Base-by-base conservation (phyloP, 352 stramenopile genomes). In the Phytophthora idaei region DNA sequence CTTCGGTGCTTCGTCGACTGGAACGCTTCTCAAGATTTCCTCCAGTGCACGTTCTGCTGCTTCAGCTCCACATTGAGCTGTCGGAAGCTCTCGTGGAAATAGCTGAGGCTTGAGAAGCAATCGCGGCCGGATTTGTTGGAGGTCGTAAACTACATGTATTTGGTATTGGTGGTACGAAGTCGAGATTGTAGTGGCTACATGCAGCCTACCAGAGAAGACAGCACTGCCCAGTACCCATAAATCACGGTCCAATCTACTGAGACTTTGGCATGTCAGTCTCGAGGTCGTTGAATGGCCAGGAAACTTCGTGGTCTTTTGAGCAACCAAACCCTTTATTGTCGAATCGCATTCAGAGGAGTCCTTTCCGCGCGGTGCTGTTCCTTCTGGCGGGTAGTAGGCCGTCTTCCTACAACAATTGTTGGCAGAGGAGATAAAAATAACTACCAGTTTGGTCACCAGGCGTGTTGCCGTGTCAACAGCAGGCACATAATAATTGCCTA, bases 11-110 rank as follows among this genome's bases (percentile, higher is more conserved):
- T 29, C 14, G 15, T 50, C 54, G 63, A 27, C 45, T 77, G 31
- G 45, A 64, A 12, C 54, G 25, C 1, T 59, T 73, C 12, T 50
- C 64, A 8, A 46, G 41, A 31, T 36, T 37, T 3, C 37, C 44
- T 32, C 31, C 11, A 1, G 9, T 8, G 6, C 59, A 71, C 14
- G 10, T 27, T 3, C 28, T 73, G 41, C 34, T 77, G 53, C 31
- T 50, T 17, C 49, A 57, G 28, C 34, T 70, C 3, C 60, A 68
- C 6, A 6, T 25, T 1, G 69, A 77, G 34, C 9, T 77, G 7
- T 44, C 45, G 21, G 56, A 54, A 9, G 63, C 57, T 59, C 8
- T 61, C 2, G 10, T 27, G 14, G 36, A 54, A 7, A 4, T n/a
- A 12, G n/a, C 25, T 14, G 53, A 49, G 34, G 10, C 9, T 39